A percentile compares a stretch with the other conserved stretches of the same genome.
These are phyloP conservation scores for Gossypium thurberi DNA, from an alignment of 345 rosid genomes.

Conservation along the genomic window DNA sequence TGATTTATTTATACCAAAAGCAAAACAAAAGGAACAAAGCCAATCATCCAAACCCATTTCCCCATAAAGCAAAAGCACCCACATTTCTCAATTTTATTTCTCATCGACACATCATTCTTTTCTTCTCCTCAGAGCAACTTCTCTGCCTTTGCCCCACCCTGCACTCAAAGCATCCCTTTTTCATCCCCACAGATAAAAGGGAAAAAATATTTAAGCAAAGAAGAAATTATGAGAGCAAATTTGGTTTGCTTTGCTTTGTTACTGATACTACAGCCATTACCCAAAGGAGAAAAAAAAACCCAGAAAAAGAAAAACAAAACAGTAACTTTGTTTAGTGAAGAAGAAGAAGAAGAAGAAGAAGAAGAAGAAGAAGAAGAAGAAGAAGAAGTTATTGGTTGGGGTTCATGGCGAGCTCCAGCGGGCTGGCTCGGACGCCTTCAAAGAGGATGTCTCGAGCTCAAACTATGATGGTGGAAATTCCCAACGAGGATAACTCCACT, in stretches of 20 bases:
- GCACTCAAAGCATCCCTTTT: constrained; percentile 55
- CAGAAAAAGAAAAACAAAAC: not conserved
- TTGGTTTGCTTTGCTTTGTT: not conserved
- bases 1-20: not conserved
- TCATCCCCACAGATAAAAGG: constrained; percentile 9
- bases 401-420: constrained; percentile 78
- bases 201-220: not conserved
- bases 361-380: constrained; percentile 2
- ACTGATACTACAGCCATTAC: not conserved
- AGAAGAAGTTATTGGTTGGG: constrained; percentile 1
- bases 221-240: constrained; percentile 11
- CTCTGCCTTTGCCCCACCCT: constrained; percentile 36
- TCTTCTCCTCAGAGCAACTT: constrained; percentile 46
- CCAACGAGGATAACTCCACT: constrained; percentile 36
- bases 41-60: not conserved
- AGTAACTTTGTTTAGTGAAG: not conserved
- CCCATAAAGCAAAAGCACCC: constrained; percentile 23
- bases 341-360: not conserved
- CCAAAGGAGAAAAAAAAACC: not conserved
- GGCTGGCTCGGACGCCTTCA: constrained; percentile 39
- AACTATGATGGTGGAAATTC: constrained; percentile 43
- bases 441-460: constrained; percentile 42
- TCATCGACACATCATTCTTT: constrained; percentile 34
- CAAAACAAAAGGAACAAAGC: not conserved
- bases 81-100: not conserved